Conservation (phyloP, 2,329 filamentous ascomycete species). For the Phialemonium atrogriseum region DNA sequence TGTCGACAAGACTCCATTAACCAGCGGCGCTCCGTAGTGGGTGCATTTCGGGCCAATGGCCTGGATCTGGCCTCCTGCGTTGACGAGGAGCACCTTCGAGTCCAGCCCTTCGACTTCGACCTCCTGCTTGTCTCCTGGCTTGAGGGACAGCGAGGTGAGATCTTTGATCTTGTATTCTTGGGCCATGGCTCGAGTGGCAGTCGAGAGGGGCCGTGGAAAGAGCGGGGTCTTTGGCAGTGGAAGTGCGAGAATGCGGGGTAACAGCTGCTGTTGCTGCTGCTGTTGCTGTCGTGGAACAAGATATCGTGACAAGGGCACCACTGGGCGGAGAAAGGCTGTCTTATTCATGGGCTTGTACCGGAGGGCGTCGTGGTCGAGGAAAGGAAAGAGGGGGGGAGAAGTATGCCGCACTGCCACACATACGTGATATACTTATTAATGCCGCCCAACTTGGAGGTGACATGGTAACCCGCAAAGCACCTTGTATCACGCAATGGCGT, state of each 20-base stretch:
- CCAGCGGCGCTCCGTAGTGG: conserved; percentile 87
- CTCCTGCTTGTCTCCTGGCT: conserved; percentile 77
- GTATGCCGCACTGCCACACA: no score
- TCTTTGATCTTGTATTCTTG: conserved; percentile 67
- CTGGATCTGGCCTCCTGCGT: conserved; percentile 66
- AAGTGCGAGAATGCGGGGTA: not conserved
- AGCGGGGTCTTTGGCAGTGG: not conserved
- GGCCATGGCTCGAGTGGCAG: conserved; percentile 34
- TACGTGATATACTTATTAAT: no score
- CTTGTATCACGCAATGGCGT: no score
- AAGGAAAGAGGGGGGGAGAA: no score
- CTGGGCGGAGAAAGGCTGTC: no score
- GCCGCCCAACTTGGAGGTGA: no score
- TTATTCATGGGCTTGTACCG: no score
- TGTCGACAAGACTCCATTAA: conserved; percentile 74
- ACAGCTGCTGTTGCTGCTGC: no score
- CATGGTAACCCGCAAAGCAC: no score
- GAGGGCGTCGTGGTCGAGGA: no score
- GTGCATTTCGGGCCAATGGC: conserved; percentile 79
- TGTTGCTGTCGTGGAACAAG: no score
- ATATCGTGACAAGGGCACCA: no score
- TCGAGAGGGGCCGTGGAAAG: conserved; percentile 3
- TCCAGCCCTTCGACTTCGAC: conserved; percentile 86
- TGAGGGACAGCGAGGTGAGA: conserved; percentile 63
- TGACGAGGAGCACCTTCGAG: conserved; percentile 80